Conservation (phyloP, 768 basidiomycete species). For the Rhizopogon vesiculosus region DNA sequence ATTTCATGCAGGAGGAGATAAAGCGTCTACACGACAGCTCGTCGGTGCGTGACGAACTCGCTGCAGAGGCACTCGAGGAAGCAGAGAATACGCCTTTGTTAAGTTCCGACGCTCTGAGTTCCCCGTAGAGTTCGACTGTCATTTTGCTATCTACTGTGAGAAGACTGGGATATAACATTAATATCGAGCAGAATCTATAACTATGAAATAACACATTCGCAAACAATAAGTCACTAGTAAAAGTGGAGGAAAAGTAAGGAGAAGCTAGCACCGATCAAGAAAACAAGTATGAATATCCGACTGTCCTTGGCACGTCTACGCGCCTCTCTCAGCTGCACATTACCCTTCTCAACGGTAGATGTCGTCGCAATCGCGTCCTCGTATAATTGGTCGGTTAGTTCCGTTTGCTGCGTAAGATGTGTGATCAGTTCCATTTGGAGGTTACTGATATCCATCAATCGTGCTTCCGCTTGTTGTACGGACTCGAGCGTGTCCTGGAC, state of each 20-base stretch:
- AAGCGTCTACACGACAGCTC: slow-evolving; percentile 45
- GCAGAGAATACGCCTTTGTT: slow-evolving; percentile 60
- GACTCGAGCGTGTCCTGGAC: slow-evolving; percentile 85
- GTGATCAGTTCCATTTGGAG: slow-evolving; percentile 89
- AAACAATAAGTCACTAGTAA: slow-evolving; percentile 47
- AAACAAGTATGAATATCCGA: slow-evolving; percentile 84
- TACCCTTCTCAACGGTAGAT: slow-evolving; percentile 83
- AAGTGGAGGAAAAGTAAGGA: slow-evolving; percentile 91
- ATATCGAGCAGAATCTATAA: not conserved
- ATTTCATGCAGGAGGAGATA: slow-evolving; percentile 57
- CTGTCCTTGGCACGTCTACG: slow-evolving; percentile 82
- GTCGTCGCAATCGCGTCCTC: slow-evolving; percentile 91
- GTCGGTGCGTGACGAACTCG: slow-evolving; percentile 47
- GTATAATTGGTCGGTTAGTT: slow-evolving; percentile 89
- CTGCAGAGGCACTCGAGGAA: slow-evolving; percentile 56
- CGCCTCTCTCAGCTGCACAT: slow-evolving; percentile 86
- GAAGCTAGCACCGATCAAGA: slow-evolving; percentile 87
- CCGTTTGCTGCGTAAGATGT: slow-evolving; percentile 86
- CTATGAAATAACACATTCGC: slow-evolving; percentile 2
- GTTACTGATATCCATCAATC: slow-evolving; percentile 87
- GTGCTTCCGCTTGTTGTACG: slow-evolving; percentile 88
- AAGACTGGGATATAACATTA: not conserved
- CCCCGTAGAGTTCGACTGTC: not conserved
- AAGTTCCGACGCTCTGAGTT: slow-evolving; percentile 4
- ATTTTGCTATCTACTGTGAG: not conserved